Percentiles rank a stretch among this genome's conserved stretches.
Evolutionary conservation across 176 grass and related monocot genomes (phyloP).

Genomic region (Carex parvula): DNA sequence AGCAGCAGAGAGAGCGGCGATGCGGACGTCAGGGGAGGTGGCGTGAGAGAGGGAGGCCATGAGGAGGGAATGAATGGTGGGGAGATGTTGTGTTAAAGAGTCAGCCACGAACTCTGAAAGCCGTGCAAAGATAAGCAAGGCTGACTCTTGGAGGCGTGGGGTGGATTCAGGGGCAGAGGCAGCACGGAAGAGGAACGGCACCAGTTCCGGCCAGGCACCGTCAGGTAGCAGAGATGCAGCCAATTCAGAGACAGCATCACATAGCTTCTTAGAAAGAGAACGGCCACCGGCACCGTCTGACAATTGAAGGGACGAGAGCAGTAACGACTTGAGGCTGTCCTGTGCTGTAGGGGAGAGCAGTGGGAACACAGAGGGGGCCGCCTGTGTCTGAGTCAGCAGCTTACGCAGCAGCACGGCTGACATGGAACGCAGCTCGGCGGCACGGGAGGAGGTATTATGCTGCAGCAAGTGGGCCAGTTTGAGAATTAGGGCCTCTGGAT

Average conservation of each 20-base stretch:
- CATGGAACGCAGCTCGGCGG: constrained; percentile 69
- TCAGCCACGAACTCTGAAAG: constrained; percentile 71
- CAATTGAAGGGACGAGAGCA: constrained; percentile 53
- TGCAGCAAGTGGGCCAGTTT: constrained; percentile 63
- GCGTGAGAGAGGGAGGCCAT: constrained; percentile 57
- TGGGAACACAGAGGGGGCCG: constrained; percentile 43
- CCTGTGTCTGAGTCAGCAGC: constrained; percentile 18
- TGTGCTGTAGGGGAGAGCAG: constrained; percentile 56
- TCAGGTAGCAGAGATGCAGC: constrained; percentile 67
- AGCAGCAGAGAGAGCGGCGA: constrained; percentile 60
- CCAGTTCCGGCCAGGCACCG: constrained; percentile 60
- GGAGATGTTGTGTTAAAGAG: constrained; percentile 56
- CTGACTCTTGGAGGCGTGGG: constrained; percentile 68
- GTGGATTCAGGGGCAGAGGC: constrained; percentile 49
- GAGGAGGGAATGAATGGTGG: constrained; percentile 82
- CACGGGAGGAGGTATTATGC: constrained; percentile 15
- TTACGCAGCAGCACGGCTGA: constrained; percentile 31
- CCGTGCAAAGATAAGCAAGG: constrained; percentile 71
- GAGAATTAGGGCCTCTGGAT: constrained; percentile 66
- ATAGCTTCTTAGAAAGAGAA: constrained; percentile 83
- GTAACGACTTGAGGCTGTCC: constrained; percentile 47
- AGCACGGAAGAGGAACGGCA: constrained; percentile 79
- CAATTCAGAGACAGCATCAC: constrained; percentile 82
- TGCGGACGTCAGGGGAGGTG: constrained; percentile 79
- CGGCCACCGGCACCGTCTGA: constrained; percentile 35